A percentile compares a stretch with the other conserved stretches of the same genome.
Evolutionary conservation across 2,329 filamentous ascomycete genomes (phyloP).

Genomic region (Neoscytalidium dimidiatum): DNA sequence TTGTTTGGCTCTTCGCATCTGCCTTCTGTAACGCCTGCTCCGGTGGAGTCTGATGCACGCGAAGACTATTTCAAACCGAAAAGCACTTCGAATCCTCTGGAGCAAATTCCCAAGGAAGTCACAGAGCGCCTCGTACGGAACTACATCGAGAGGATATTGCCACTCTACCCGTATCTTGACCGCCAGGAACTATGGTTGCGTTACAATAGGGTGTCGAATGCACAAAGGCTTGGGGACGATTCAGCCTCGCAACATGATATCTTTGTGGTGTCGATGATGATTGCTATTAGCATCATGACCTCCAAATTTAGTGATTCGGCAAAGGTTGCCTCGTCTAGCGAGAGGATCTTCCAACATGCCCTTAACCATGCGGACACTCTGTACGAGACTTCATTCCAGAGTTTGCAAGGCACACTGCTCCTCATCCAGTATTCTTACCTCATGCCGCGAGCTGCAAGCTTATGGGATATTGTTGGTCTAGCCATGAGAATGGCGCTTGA

Average conservation of each 20-base stretch:
- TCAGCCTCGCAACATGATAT: conserved; percentile 2
- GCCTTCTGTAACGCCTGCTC: neutral
- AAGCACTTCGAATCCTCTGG: neutral
- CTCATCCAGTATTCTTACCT: conserved; percentile 18
- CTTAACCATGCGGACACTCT: conserved; percentile 9
- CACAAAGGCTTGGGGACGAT: neutral
- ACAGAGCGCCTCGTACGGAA: conserved; percentile 10
- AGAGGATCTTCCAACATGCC: conserved; percentile 15
- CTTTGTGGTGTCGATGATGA: conserved; percentile 17
- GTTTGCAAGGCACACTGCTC: conserved; percentile 4
- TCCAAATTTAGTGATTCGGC: conserved; percentile 17
- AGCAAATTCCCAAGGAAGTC: conserved; percentile 14
- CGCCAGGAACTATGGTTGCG: conserved; percentile 4
- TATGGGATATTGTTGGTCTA: conserved; percentile 14
- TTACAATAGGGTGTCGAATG: neutral
- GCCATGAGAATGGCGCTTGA: conserved; percentile 18
- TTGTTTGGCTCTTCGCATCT: conserved; percentile 16
- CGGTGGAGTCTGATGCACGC: neutral
- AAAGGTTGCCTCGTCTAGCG: conserved; percentile 10
- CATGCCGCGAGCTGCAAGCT: conserved; percentile 11
- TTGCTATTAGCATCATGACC: conserved; percentile 19
- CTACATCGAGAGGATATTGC: conserved; percentile 15
- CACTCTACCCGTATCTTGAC: conserved; percentile 14
- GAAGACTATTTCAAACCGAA: conserved; percentile 13
- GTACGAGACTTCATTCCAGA: conserved; percentile 5